Evolutionary conservation across 2,329 filamentous ascomycete genomes (phyloP), one percentile per base, ranked within the genome.

Genomic region (Epicoccum nigrum): DNA sequence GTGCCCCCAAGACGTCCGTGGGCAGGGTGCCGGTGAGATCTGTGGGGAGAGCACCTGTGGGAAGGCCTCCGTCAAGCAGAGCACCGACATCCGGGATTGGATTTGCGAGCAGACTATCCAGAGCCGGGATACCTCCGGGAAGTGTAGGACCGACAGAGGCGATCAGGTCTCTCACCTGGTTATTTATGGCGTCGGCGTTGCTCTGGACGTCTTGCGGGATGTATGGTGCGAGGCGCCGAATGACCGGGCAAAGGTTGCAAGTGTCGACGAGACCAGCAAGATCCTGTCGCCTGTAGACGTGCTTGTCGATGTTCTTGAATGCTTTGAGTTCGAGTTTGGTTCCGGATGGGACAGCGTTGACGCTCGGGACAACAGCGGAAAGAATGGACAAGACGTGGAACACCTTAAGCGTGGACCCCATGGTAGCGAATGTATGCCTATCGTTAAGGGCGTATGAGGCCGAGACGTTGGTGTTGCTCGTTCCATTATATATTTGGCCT

Each of bases 181-280:
- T 33, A 25, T 59, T 59, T 20, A 59, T 21, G 15, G 40, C 30
- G 19, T 59, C 34, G 2, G 56, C 56, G 15, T 44, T 32, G 15
- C 44, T 37, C 32, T 59, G 47, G 23, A 59, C 32, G n/a, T 51
- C 51, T 7, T 23, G 8, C 15, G 56, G 54, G 7, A 57, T 15
- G 15, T 37, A 45, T 12, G n/a, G 28, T 12, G 33, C 43, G 11
- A 59, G 21, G 21, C 48, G 49, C n/a, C 50, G 45, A n/a, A 59
- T 44, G 7, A 48, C 54, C 1, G 54, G 56, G 39, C 56, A 59
- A 28, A 55, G 31, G n/a, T 47, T 33, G 25, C 56, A 59, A 4
- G 51, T 54, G n/a, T 55, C 42, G 20, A 51, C 4, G 0, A 56
- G 23, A 25, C 51, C 51, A 7, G 38, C 32, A 19, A 45, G 5